Conservation (phyloP, 2,329 filamentous ascomycete species). For the Coleophoma eucalyptorum region DNA sequence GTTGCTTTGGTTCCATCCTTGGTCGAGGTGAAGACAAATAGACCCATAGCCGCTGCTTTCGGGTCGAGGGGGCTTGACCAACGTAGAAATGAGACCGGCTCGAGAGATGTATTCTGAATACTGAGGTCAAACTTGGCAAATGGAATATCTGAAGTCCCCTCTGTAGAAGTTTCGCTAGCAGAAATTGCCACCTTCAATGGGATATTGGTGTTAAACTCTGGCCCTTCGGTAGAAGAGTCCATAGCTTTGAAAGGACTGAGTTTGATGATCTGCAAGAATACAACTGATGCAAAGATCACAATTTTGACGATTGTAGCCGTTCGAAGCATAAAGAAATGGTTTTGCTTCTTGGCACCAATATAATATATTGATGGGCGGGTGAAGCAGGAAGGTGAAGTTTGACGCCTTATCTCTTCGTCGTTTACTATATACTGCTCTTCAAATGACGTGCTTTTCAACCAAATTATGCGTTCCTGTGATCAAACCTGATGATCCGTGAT, state of each 20-base stretch:
- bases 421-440: too few species aligned
- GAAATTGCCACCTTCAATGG: conserved; percentile 4
- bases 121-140: conserved; percentile 15
- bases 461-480: too few species aligned
- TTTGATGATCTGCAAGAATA: not conserved
- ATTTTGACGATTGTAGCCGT: not conserved
- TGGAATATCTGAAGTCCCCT: conserved; percentile 10
- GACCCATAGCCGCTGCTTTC: conserved; percentile 24
- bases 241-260: not conserved
- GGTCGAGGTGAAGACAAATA: conserved; percentile 25
- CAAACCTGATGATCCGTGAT: too few species aligned
- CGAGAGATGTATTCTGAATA: conserved; percentile 21
- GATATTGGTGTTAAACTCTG: not conserved
- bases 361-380: too few species aligned
- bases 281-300: not conserved
- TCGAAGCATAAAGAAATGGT: not conserved
- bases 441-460: too few species aligned
- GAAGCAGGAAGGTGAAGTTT: too few species aligned
- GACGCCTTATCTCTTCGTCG: too few species aligned
- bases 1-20: conserved; percentile 6
- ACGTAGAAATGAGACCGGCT: conserved; percentile 28
- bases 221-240: too few species aligned
- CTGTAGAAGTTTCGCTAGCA: not conserved
- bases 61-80: conserved; percentile 34
- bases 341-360: not conserved